These are phyloP conservation scores for Leishmania aethiopica DNA, from an alignment of 208 protist species.

Conservation along the genomic window DNA sequence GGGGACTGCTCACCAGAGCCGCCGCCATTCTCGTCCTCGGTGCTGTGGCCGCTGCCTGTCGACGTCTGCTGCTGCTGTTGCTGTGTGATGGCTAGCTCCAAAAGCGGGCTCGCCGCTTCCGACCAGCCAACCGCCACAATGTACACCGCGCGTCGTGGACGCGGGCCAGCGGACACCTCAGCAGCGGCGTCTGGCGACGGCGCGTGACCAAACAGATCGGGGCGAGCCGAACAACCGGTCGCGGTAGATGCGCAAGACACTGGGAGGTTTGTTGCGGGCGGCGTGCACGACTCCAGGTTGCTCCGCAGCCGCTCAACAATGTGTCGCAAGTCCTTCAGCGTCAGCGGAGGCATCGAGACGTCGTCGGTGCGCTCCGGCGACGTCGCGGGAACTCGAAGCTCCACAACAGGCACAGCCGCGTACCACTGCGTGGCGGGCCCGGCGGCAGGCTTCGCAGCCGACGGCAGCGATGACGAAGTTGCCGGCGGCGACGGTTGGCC, in stretches of 20 bases:
- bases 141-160: constrained; percentile 6
- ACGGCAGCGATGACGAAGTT: not conserved
- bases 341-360: constrained; percentile 21
- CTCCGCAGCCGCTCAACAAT: constrained; percentile 14
- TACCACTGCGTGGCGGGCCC: constrained; percentile 6
- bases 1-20: not conserved
- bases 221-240: not conserved
- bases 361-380: constrained; percentile 4
- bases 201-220: not conserved
- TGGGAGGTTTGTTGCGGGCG: not conserved
- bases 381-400: constrained; percentile 6
- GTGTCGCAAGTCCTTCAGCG: constrained; percentile 13
- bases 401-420: constrained; percentile 23
- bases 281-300: not conserved
- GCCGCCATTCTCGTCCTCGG: not conserved
- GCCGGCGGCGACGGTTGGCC: not conserved
- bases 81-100: constrained; percentile 43
- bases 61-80: constrained; percentile 16
- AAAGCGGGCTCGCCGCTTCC: constrained; percentile 38
- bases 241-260: not conserved
- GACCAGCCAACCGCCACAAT: constrained; percentile 52
- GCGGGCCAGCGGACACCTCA: not conserved
- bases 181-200: not conserved
- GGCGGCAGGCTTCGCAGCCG: not conserved
- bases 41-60: not conserved